Base-by-base conservation (phyloP, 139 green algal species). In the Mesotaenium endlicherianum region DNA sequence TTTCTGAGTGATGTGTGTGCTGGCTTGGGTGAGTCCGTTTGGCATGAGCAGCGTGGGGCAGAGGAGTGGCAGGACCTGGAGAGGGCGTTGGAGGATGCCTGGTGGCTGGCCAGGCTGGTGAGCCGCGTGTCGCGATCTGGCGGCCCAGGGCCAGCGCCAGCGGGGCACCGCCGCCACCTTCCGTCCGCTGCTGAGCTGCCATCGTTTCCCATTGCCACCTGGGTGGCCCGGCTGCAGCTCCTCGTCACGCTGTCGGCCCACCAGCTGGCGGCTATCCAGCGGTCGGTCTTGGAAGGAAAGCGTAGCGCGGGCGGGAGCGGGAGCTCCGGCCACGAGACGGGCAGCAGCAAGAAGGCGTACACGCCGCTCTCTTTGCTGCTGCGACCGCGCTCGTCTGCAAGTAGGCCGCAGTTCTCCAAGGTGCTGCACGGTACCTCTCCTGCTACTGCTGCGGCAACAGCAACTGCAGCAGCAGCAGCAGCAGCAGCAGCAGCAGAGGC, bases 161-260 rank as follows among this genome's bases (percentile, higher is more conserved):
- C n/a, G n/a, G n/a, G n/a, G n/a, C n/a, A 34, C 20, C 55, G 38
- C 20, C 39, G 71, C 41, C 71, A n/a, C 58, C 20, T 70, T 16
- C 78, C 78, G 41, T 82, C 80, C 14, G 80, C 50, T n/a, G 69
- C 80, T 40, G 80, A 86, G 80, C 20, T 79, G 20, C 17, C 36
- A 4, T 50, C 70, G 30, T 86, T 86, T 44, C 70, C 80, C 50
- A 71, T 79, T 30, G 53, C 80, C 31, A 17, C 67, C 17, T 86
- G 80, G 70, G 80, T 44, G 30, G 80, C 80, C 17, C 31, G 74
- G 34, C 38, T 86, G 80, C 69, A 86, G 80, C 70, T 86, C n/a
- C 47, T 86, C 6, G 36, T 86, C 20, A 70, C 75, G 17, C 75
- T 43, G 4, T 82, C 75, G 0, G 40, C 75, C 4, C 42, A 36